Base-by-base conservation (phyloP, 345 rosid genomes). In the Lepidium didymum region DNA sequence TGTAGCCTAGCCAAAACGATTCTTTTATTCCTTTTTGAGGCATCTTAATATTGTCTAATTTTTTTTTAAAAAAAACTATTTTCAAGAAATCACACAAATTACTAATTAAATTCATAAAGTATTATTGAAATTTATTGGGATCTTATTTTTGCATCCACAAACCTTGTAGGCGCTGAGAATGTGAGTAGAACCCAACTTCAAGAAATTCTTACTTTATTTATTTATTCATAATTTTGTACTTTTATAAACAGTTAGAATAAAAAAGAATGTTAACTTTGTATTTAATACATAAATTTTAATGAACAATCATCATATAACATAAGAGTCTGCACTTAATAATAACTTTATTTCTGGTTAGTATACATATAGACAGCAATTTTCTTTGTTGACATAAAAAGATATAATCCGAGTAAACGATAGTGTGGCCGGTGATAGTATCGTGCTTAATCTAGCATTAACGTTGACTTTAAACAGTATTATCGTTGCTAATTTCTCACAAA, bases 71-170 rank as follows among this genome's bases (percentile, higher is more conserved):
- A n/a, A n/a, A n/a, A n/a, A n/a, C 23, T 34, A 43, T 7, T 23
- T 56, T 46, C 64, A 68, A 56, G 46, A 56, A 68, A 56, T 44
- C 56, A 56, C 45, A 45, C 64, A 49, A 21, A 47, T 34, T 21
- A 35, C 23, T 10, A 35, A 18, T 52, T 29, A 2, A 23, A 13
- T 21, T 11, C 29, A 65, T 41, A 52, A 27, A 67, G 15, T 56
- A 37, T 19, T 3, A 6, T 13, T 47, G 54, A 45, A 19, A 23
- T 73, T 73, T 59, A 74, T 71, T 68, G 77, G 80, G 78, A 77
- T 84, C 78, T 76, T 74, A 72, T 75, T 68, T 68, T 76, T 67
- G 60, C 63, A 45, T 72, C 78, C 69, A 62, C 62, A 15, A 54
- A 52, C 46, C 62, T 70, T 18, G 38, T 70, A 51, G 68, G 43